A percentile compares a stretch with the other conserved stretches of the same genome.
Evolutionary conservation across 2,329 filamentous ascomycete species (phyloP).

Genomic region (Trichoderma arundinaceum): DNA sequence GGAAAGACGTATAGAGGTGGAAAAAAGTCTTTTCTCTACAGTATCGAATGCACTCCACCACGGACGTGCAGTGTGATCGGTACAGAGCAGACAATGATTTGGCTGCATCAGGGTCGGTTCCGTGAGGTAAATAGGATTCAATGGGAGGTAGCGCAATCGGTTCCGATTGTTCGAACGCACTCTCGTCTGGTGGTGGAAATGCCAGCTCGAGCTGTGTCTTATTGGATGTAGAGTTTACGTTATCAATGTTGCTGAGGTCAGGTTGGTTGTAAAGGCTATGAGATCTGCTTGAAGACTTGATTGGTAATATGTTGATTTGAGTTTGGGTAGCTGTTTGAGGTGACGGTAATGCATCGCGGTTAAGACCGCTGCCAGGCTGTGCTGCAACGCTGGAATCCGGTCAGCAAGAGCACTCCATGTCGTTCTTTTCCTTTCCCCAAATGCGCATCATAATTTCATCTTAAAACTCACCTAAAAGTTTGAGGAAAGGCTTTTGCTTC

Average conservation of each 20-base stretch:
- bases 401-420: neutral
- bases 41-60: slow-evolving; percentile 93
- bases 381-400: slow-evolving; percentile 40
- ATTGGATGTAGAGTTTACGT: slow-evolving; percentile 60
- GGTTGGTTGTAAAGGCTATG: slow-evolving; percentile 66
- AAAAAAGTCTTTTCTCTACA: slow-evolving; percentile 98
- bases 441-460: neutral
- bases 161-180: slow-evolving; percentile 63
- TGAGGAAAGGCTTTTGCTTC: slow-evolving; percentile 55
- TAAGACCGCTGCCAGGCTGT: slow-evolving; percentile 41
- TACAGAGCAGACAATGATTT: slow-evolving; percentile 87
- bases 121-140: slow-evolving; percentile 75
- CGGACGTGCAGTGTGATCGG: slow-evolving; percentile 89
- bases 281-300: slow-evolving; percentile 36
- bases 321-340: slow-evolving; percentile 39
- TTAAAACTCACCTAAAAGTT: slow-evolving; percentile 54
- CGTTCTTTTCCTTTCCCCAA: neutral
- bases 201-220: slow-evolving; percentile 66
- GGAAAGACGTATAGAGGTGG: slow-evolving; percentile 91
- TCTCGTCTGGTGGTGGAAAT: slow-evolving; percentile 64
- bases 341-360: slow-evolving; percentile 40
- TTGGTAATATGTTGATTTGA: slow-evolving; percentile 31
- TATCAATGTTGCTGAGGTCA: slow-evolving; percentile 60
- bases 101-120: slow-evolving; percentile 85
- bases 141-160: slow-evolving; percentile 84